phyloP scores from a whole-genome alignment of 768 basidiomycete species.

The Crucibulum laeve region DNA sequence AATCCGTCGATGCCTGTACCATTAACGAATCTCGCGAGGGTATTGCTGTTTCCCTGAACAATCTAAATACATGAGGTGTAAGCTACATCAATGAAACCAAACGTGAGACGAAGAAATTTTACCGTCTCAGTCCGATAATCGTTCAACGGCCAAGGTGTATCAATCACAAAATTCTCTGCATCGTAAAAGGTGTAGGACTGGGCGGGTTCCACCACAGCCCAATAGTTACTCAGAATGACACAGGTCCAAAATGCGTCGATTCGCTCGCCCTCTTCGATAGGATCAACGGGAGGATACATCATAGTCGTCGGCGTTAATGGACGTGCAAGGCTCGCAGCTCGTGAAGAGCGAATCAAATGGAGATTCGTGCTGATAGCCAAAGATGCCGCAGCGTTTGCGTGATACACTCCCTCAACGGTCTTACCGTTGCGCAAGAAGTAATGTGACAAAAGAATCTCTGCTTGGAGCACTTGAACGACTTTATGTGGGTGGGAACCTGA shows the following conservation, averaged over 20 bases:
- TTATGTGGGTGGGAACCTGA: conserved; percentile 33
- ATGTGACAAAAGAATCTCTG: conserved; percentile 48
- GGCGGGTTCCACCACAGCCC: conserved; percentile 37
- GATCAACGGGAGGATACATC: conserved; percentile 5
- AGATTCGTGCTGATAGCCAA: conserved; percentile 32
- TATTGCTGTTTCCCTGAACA: conserved; percentile 13
- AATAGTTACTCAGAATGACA: conserved; percentile 38
- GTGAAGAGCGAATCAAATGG: conserved; percentile 23
- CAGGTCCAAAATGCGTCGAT: conserved; percentile 30
- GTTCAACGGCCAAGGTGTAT: conserved; percentile 32
- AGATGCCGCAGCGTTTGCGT: conserved; percentile 40
- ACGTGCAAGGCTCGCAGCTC: background rate
- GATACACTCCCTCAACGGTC: conserved; percentile 43
- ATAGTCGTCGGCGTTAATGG: background rate
- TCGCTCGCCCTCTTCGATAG: conserved; percentile 23
- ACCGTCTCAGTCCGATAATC: conserved; percentile 13
- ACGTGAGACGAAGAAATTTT: background rate
- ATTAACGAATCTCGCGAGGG: conserved; percentile 22
- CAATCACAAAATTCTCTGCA: conserved; percentile 23
- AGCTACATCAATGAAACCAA: conserved; percentile 2
- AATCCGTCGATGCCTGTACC: conserved; percentile 18
- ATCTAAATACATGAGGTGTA: conserved; percentile 1
- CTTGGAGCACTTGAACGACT: conserved; percentile 40
- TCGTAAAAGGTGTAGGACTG: conserved; percentile 38
- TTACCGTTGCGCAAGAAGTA: conserved; percentile 47